Evolutionary conservation across 169 alveolate species (phyloP).

Genomic region (Plasmodium gonderi): DNA sequence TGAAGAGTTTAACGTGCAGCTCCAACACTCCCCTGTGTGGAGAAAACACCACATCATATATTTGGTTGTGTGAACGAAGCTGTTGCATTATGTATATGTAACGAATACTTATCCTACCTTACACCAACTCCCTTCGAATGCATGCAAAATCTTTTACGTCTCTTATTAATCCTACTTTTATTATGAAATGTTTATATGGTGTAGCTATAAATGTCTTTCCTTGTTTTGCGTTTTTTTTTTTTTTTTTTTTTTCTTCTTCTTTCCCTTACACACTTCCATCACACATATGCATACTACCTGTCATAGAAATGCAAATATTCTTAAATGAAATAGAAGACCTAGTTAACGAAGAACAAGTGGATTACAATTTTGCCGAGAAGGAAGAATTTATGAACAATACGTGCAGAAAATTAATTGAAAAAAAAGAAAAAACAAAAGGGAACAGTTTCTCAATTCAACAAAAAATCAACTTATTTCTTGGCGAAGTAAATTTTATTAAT

Average conservation of each 20-base stretch:
- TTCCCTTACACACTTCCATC: neutral
- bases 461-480: slow-evolving; percentile 36
- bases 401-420: slow-evolving; percentile 10
- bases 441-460: slow-evolving; percentile 4
- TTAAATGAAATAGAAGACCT: slow-evolving; percentile 62
- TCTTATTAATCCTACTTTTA: too few species aligned
- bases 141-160: neutral
- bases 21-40: neutral
- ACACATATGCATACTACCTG: neutral
- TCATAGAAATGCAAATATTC: slow-evolving; percentile 44
- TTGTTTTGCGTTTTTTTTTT: neutral
- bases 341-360: slow-evolving; percentile 25
- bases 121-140: neutral
- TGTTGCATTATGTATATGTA: neutral
- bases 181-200: too few species aligned
- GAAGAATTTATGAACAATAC: slow-evolving; percentile 7
- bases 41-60: neutral
- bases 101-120: neutral
- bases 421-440: slow-evolving; percentile 21
- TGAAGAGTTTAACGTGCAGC: neutral
- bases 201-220: too few species aligned
- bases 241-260: neutral
- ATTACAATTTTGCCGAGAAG: neutral
- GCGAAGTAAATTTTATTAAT: slow-evolving; percentile 50
- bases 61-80: neutral